A percentile compares a stretch with the other conserved stretches of the same genome.
These are phyloP conservation scores for Calonectria honghensis DNA, from an alignment of 2,329 filamentous ascomycete species.

Conservation along the genomic window DNA sequence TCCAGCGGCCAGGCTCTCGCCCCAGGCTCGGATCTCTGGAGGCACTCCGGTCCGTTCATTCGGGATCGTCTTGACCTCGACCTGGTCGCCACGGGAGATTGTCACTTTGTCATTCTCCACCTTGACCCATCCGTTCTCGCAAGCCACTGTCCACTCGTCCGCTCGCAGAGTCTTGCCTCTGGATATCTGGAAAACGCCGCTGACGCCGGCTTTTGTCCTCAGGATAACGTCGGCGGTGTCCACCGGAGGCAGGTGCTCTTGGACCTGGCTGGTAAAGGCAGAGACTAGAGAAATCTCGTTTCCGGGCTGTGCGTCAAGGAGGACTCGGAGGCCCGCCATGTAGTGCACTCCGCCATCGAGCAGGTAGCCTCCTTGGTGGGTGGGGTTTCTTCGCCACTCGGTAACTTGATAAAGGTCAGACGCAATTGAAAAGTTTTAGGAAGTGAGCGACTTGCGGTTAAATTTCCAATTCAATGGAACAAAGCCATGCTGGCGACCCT, in stretches of 20 bases:
- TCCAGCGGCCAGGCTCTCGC: neutral
- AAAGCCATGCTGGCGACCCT: slow-evolving; percentile 13
- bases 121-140: slow-evolving; percentile 22
- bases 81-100: neutral
- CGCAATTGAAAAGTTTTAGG: neutral
- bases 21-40: slow-evolving; percentile 29
- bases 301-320: slow-evolving; percentile 28
- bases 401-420: slow-evolving; percentile 14
- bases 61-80: neutral
- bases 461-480: slow-evolving; percentile 23
- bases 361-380: slow-evolving; percentile 38
- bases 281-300: slow-evolving; percentile 25
- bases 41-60: slow-evolving; percentile 30
- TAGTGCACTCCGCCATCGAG: slow-evolving; percentile 45
- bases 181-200: slow-evolving; percentile 23
- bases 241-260: slow-evolving; percentile 34
- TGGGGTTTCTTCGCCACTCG: slow-evolving; percentile 34
- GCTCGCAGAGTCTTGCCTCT: slow-evolving; percentile 1
- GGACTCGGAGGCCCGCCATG: slow-evolving; percentile 34
- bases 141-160: slow-evolving; percentile 23
- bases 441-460: neutral
- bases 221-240: slow-evolving; percentile 36
- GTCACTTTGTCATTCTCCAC: slow-evolving; percentile 15
- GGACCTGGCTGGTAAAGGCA: slow-evolving; percentile 34
- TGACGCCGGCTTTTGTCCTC: slow-evolving; percentile 15